These are phyloP conservation scores for Monosporascus sp. DNA, from an alignment of 2,329 filamentous ascomycete genomes.

Conservation along the genomic window DNA sequence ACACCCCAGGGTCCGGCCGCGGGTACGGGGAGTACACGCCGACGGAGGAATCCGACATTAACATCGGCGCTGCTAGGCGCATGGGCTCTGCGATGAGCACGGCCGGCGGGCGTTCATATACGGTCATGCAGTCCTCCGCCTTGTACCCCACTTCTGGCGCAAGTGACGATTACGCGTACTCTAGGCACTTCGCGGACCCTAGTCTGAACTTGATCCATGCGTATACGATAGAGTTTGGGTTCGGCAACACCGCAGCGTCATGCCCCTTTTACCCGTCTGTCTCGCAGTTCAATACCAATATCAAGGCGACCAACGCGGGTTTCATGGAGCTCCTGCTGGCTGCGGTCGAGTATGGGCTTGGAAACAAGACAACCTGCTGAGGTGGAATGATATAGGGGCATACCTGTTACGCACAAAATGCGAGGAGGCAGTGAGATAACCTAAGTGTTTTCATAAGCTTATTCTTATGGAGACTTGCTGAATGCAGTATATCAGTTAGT, in stretches of 20 bases:
- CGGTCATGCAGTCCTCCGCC: slow-evolving; percentile 31
- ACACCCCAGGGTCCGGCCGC: slow-evolving; percentile 24
- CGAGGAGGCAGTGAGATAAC: too few species aligned
- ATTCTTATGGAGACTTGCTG: too few species aligned
- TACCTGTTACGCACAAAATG: too few species aligned
- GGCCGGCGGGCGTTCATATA: slow-evolving; percentile 32
- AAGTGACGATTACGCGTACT: slow-evolving; percentile 42
- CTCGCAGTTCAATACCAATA: slow-evolving; percentile 35
- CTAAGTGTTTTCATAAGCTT: too few species aligned
- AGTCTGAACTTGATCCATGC: slow-evolving; percentile 33
- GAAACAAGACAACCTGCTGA: slow-evolving; percentile 1
- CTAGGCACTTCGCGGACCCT: slow-evolving; percentile 34
- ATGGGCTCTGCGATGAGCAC: slow-evolving; percentile 35
- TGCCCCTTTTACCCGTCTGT: slow-evolving; percentile 42
- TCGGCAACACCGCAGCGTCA: slow-evolving; percentile 24
- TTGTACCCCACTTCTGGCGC: slow-evolving; percentile 42
- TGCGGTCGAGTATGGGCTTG: slow-evolving; percentile 17
- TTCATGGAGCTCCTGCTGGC: slow-evolving; percentile 41
- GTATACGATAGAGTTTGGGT: slow-evolving; percentile 44
- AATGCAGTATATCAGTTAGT: too few species aligned
- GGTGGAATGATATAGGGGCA: too few species aligned
- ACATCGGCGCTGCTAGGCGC: slow-evolving; percentile 25
- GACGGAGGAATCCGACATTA: slow-evolving; percentile 27
- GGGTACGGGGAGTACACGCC: slow-evolving; percentile 42
- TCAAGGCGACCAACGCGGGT: slow-evolving; percentile 39